These are phyloP conservation scores for Xenoacremonium recifei DNA, from an alignment of 2,329 filamentous ascomycete genomes.

Conservation along the genomic window DNA sequence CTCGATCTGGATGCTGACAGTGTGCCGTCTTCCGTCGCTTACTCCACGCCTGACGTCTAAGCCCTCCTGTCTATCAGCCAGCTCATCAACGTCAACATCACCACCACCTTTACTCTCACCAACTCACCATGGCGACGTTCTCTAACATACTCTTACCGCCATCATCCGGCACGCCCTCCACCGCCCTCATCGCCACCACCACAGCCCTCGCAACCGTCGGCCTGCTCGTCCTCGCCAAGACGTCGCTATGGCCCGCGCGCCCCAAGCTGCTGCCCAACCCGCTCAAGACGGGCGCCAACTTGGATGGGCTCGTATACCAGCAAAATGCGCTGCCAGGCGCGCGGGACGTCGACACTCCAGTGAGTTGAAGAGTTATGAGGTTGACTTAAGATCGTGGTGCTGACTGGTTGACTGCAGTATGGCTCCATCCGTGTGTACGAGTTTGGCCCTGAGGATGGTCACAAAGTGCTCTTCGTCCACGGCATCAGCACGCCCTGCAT, in stretches of 20 bases:
- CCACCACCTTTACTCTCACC: constrained; percentile 27
- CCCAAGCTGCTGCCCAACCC: constrained; percentile 43
- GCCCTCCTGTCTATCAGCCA: constrained; percentile 15
- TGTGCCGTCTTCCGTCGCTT: too few species aligned
- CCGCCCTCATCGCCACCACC: constrained; percentile 34
- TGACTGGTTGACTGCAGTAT: constrained; percentile 43
- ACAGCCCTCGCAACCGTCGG: constrained; percentile 42
- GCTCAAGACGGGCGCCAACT: constrained; percentile 39
- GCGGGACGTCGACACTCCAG: constrained; percentile 69
- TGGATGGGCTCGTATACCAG: constrained; percentile 53
- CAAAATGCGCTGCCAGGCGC: constrained; percentile 69
- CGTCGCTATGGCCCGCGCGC: constrained; percentile 39
- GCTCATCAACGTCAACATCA: constrained; percentile 28
- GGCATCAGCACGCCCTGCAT: constrained; percentile 83
- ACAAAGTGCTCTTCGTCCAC: constrained; percentile 75
- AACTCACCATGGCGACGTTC: not conserved
- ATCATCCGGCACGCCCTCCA: constrained; percentile 14
- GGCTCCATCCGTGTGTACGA: constrained; percentile 78
- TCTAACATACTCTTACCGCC: constrained; percentile 14
- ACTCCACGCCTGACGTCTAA: too few species aligned
- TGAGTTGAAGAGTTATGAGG: constrained; percentile 27
- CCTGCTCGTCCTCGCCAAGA: constrained; percentile 33
- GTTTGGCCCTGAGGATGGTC: constrained; percentile 72
- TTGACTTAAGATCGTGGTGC: not conserved
- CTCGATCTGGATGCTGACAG: too few species aligned